Base-by-base conservation (phyloP, 192 early-diverging fungal genomes). In the Rhizophagus clarus region DNA sequence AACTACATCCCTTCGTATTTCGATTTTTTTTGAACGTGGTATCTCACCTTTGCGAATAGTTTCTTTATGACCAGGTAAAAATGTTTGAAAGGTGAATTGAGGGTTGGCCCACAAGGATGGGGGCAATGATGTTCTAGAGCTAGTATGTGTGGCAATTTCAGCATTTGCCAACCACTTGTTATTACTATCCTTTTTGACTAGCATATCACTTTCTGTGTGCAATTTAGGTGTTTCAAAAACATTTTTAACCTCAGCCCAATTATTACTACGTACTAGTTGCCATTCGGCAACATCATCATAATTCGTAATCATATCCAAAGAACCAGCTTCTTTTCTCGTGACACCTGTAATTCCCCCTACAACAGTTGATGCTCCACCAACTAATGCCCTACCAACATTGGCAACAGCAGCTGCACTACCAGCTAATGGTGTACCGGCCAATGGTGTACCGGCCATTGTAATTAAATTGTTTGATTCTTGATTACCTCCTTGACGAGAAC, bases 231-330 rank as follows among this genome's bases (percentile, higher is more conserved):
- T 24, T 69, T 78, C 68, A 83, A 70, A 29, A 72, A 79, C 61
- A 42, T 69, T 72, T 28, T 80, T 88, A 40, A 91, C 88, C 26
- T 85, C 62, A 24, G 74, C 69, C 89, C 89, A 91, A 69, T 88
- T 82, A 4, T 68, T n/a, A 45, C 74, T 76, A 20, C 89, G 81
- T 32, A 85, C 80, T 31, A 91, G 51, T 37, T 81, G 78, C 89
- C 89, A 91, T 66, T 91, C 89, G 15, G 88, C 89, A 9, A 91
- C 82, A 82, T 91, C 89, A 68, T 89, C 88, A 71, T 87, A 83
- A 69, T 82, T 82, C 26, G 89, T 72, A 11, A 83, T 79, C 63
- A 91, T 77, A 32, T 88, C 89, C n/a, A 85, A 83, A 22, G 83
- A 84, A 60, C 86, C 88, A 49, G 86, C 81, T 11, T 79, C 77